These are phyloP conservation scores for Euphorbia pulcherrima DNA, from an alignment of 345 rosid genomes.

Conservation along the genomic window DNA sequence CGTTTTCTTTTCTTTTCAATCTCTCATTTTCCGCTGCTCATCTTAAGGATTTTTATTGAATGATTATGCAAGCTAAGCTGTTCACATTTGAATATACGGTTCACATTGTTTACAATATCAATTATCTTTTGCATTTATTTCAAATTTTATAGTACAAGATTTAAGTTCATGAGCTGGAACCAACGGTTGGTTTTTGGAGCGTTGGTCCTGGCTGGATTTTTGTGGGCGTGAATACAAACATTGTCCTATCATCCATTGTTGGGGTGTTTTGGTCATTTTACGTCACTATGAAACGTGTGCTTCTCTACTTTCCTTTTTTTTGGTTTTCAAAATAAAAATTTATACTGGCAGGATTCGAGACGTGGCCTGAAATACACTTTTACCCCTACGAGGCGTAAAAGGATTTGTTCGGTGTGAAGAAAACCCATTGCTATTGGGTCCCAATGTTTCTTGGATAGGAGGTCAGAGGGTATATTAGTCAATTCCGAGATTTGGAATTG, in stretches of 20 bases:
- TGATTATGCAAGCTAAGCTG: too few species aligned
- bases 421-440: too few species aligned
- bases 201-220: slow-evolving; percentile 1
- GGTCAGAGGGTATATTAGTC: slow-evolving; percentile 14
- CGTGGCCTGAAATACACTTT: neutral
- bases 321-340: neutral
- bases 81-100: neutral
- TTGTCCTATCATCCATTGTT: neutral
- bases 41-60: neutral
- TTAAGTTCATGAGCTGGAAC: slow-evolving; percentile 7
- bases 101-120: neutral
- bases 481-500: too few species aligned
- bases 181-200: neutral
- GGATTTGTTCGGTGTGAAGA: too few species aligned
- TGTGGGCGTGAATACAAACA: neutral
- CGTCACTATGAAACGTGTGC: slow-evolving; percentile 4
- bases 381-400: neutral
- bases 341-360: neutral
- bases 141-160: neutral
- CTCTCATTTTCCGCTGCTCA: too few species aligned
- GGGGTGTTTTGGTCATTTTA: neutral
- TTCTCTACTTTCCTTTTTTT: neutral
- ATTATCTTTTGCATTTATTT: neutral
- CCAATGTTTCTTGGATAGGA: neutral
- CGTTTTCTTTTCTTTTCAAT: neutral